Conservation (phyloP, 2,329 filamentous ascomycete genomes). For the Ascosphaera apis region DNA sequence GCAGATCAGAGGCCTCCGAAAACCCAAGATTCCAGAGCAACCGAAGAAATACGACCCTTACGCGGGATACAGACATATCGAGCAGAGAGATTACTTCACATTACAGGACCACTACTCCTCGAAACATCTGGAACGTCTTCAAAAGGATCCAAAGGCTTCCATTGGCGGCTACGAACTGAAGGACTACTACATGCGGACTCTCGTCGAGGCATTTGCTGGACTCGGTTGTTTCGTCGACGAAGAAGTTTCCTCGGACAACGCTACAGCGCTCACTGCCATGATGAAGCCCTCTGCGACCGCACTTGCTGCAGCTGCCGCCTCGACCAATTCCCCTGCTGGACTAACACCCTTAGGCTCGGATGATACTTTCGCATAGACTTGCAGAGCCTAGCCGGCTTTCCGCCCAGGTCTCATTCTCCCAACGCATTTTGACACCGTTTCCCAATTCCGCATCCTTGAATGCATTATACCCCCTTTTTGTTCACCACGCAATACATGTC, state of each 20-base stretch:
- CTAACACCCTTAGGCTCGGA: background rate
- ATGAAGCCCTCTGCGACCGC: conserved; percentile 10
- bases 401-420: too few relatives aligned
- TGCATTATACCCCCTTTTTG: too few relatives aligned
- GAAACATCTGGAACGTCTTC: conserved; percentile 44
- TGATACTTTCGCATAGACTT: conserved; percentile 1
- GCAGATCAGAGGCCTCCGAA: conserved; percentile 57
- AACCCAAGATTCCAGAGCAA: conserved; percentile 32
- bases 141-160: conserved; percentile 39
- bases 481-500: too few relatives aligned
- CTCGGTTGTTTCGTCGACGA: conserved; percentile 71
- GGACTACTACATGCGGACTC: conserved; percentile 58
- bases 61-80: conserved; percentile 38
- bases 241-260: conserved; percentile 26
- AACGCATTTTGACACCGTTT: too few relatives aligned
- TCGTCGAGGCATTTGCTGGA: conserved; percentile 79
- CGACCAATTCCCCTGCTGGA: background rate
- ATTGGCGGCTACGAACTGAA: conserved; percentile 65
- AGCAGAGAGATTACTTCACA: conserved; percentile 46
- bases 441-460: too few relatives aligned
- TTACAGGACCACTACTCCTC: conserved; percentile 50
- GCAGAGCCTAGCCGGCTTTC: too few relatives aligned
- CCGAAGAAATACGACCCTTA: conserved; percentile 76
- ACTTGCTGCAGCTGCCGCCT: conserved; percentile 7
- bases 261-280: conserved; percentile 5